These are phyloP conservation scores for Fusarium neocosmosporiellum DNA, from an alignment of 2,329 filamentous ascomycete species.

Conservation along the genomic window DNA sequence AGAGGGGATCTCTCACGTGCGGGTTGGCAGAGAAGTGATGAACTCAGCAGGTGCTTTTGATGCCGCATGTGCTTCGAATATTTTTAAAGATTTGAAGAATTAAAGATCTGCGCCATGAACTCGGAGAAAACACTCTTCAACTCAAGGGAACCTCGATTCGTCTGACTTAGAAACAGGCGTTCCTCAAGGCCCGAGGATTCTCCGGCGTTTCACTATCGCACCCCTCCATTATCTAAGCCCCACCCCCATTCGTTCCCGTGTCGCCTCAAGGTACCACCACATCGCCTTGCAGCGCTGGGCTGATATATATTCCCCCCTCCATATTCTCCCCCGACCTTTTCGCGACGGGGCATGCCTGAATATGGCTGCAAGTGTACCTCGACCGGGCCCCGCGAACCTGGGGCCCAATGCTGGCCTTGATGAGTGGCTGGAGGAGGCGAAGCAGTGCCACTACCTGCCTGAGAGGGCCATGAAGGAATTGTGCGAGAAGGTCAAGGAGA, in stretches of 20 bases:
- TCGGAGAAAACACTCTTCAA: background rate
- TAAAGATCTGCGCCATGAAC: background rate
- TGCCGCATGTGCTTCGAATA: background rate
- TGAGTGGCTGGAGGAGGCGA: conserved; percentile 96
- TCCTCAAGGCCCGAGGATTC: conserved; percentile 42
- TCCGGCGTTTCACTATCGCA: conserved; percentile 45
- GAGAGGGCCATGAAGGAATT: conserved; percentile 98
- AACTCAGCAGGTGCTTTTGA: background rate
- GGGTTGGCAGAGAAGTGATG: background rate
- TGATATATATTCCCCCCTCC: conserved; percentile 39
- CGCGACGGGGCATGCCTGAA: conserved; percentile 42
- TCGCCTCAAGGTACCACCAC: conserved; percentile 38
- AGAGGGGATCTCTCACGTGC: conserved; percentile 30
- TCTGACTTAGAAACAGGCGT: background rate
- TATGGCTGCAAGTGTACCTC: conserved; percentile 72
- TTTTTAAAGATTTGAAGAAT: background rate
- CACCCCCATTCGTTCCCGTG: conserved; percentile 42
- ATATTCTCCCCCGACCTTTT: conserved; percentile 29
- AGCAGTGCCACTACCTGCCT: conserved; percentile 96
- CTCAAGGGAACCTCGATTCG: background rate
- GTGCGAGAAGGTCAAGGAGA: conserved; percentile 99
- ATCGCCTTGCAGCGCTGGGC: conserved; percentile 39
- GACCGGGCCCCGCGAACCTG: conserved; percentile 90
- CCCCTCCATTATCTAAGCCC: conserved; percentile 45
- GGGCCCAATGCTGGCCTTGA: conserved; percentile 86